These are phyloP conservation scores for Solanum virginianum DNA, from an alignment of 257 asterid species.

Conservation along the genomic window DNA sequence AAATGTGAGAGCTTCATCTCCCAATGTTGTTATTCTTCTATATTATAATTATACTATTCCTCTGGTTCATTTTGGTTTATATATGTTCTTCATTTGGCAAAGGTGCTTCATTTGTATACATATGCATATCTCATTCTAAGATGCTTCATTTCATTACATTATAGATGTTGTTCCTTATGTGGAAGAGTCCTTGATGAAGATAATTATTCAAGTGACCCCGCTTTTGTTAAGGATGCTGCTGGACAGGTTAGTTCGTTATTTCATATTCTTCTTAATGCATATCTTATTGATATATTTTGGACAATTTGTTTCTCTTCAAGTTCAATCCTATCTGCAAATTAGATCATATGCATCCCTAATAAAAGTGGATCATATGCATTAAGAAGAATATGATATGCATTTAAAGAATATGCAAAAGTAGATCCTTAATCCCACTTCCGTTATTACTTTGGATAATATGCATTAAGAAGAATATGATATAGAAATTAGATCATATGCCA, in stretches of 20 bases:
- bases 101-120: neutral
- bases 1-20: slow-evolving; percentile 21
- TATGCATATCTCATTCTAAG: neutral
- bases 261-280: neutral
- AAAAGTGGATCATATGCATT: neutral
- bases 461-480: too few relatives aligned
- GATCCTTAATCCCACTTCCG: too few relatives aligned
- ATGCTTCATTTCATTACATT: neutral
- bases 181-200: slow-evolving; percentile 58
- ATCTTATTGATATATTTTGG: neutral
- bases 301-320: neutral
- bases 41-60: neutral
- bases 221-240: slow-evolving; percentile 36
- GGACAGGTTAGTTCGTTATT: slow-evolving; percentile 41
- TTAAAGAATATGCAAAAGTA: too few relatives aligned
- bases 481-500: too few relatives aligned
- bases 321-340: neutral
- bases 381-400: too few relatives aligned
- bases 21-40: neutral
- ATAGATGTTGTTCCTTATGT: slow-evolving; percentile 49
- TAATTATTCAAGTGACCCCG: slow-evolving; percentile 29
- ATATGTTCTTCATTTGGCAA: neutral
- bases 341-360: neutral
- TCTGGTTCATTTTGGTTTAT: neutral
- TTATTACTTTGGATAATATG: too few relatives aligned